phyloP scores from a whole-genome alignment of 1,284 basidiomycete species.

The Apiotrichum gamsii region DNA sequence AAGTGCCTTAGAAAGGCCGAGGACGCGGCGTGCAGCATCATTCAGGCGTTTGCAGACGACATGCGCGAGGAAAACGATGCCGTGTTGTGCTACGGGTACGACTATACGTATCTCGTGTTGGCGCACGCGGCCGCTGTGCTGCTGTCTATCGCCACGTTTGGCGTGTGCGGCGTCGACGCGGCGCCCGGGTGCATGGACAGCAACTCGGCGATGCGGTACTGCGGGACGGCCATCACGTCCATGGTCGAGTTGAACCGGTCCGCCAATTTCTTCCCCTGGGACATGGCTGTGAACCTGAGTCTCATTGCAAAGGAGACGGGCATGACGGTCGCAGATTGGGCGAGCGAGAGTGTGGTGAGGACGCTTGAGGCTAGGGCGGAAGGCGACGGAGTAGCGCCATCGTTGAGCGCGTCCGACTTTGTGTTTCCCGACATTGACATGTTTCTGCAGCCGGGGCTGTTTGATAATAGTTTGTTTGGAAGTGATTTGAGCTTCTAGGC shows the following conservation, averaged over 20 bases:
- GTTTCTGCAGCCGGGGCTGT: too few species aligned
- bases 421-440: too few species aligned
- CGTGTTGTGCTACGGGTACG: conserved; percentile 16
- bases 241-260: conserved; percentile 21
- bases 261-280: conserved; percentile 19
- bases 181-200: conserved; percentile 5
- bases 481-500: too few species aligned
- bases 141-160: conserved; percentile 11
- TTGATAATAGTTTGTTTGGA: too few species aligned
- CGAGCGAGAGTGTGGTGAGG: too few species aligned
- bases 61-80: conserved; percentile 14
- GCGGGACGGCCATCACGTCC: conserved; percentile 19
- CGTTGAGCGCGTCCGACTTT: too few species aligned
- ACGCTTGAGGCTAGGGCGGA: too few species aligned
- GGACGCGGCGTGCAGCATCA: conserved; percentile 13
- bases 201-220: conserved; percentile 16
- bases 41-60: conserved; percentile 21
- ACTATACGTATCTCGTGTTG: conserved; percentile 22
- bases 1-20: conserved; percentile 19
- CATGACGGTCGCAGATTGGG: conserved; percentile 16
- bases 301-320: conserved; percentile 20
- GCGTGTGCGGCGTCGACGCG: conserved; percentile 3
- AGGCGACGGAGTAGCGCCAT: too few species aligned
- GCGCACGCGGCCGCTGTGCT: conserved; percentile 17
- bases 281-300: conserved; percentile 22